A percentile compares a stretch with the other conserved stretches of the same genome.
Conservation (phyloP, 1,139 yeast genomes). For the Diutina pseudorugosa region DNA sequence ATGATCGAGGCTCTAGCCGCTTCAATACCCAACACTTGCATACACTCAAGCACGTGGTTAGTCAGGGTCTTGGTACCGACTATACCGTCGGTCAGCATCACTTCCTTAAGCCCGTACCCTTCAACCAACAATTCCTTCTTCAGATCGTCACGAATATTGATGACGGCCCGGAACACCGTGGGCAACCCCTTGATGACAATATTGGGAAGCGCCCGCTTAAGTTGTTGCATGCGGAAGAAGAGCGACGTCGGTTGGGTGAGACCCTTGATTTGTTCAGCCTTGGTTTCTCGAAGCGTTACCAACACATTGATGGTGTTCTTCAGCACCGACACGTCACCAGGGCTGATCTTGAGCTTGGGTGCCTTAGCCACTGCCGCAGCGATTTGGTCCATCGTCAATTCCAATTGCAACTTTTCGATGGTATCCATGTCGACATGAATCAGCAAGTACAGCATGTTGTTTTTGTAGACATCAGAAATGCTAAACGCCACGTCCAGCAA, state of each 20-base stretch:
- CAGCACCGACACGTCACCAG: constrained; percentile 57
- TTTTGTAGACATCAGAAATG: constrained; percentile 88
- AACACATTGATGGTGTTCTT: constrained; percentile 71
- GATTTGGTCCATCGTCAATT: constrained; percentile 74
- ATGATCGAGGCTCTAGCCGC: constrained; percentile 93
- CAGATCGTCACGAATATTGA: constrained; percentile 78
- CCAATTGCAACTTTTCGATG: constrained; percentile 82
- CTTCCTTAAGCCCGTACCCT: constrained; percentile 93
- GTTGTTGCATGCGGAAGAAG: constrained; percentile 80
- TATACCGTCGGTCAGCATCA: constrained; percentile 97
- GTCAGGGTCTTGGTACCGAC: constrained; percentile 79
- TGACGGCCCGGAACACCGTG: constrained; percentile 89
- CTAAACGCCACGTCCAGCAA: constrained; percentile 77
- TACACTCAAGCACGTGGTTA: constrained; percentile 86
- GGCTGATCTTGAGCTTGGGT: constrained; percentile 76
- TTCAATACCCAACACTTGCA: constrained; percentile 87
- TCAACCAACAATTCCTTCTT: constrained; percentile 89
- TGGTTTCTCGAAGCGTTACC: constrained; percentile 46
- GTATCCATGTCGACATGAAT: constrained; percentile 76
- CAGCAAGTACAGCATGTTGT: constrained; percentile 65
- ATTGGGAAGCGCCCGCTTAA: constrained; percentile 74
- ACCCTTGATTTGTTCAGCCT: constrained; percentile 20
- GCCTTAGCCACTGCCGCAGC: constrained; percentile 74
- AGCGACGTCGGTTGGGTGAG: constrained; percentile 36
- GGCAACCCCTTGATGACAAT: constrained; percentile 91